Evolutionary conservation across 148 eudicot species (phyloP).

Genomic region (Chenopodium suecicum): DNA sequence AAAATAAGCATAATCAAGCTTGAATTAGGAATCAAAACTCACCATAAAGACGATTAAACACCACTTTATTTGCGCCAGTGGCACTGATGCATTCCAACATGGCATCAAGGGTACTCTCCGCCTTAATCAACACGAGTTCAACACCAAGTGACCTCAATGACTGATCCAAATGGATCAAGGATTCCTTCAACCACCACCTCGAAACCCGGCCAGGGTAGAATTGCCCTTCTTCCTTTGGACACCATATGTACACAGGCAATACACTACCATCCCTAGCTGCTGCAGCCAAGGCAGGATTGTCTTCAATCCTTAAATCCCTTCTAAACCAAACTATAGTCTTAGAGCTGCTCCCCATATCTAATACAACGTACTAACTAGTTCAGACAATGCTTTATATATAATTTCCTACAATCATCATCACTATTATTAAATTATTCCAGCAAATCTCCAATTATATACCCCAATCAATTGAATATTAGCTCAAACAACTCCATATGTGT

Average conservation of each 20-base stretch:
- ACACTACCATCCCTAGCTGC: constrained; percentile 86
- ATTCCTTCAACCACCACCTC: constrained; percentile 97
- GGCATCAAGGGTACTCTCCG: constrained; percentile 70
- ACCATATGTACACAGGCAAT: constrained; percentile 82
- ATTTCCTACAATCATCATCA: neutral
- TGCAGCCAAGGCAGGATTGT: constrained; percentile 89
- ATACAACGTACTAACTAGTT: neutral
- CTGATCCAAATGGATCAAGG: constrained; percentile 64
- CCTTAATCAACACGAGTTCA: constrained; percentile 58
- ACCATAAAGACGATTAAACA: constrained; percentile 94
- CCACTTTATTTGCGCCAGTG: constrained; percentile 80
- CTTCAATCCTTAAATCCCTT: constrained; percentile 94
- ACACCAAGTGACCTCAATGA: constrained; percentile 83
- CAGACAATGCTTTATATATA: neutral
- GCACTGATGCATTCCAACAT: constrained; percentile 67
- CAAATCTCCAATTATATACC: neutral
- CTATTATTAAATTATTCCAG: neutral
- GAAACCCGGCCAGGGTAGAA: constrained; percentile 93
- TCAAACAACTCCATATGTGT: constrained; percentile 13
- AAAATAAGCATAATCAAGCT: constrained; percentile 6
- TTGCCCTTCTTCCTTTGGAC: constrained; percentile 94
- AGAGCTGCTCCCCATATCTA: constrained; percentile 44
- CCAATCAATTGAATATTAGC: neutral
- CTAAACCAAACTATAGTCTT: constrained; percentile 94
- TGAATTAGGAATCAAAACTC: constrained; percentile 30